Evolutionary conservation across 768 basidiomycete genomes (phyloP), one percentile per base, ranked within the genome.

Genomic region (Termitomyces sp.): DNA sequence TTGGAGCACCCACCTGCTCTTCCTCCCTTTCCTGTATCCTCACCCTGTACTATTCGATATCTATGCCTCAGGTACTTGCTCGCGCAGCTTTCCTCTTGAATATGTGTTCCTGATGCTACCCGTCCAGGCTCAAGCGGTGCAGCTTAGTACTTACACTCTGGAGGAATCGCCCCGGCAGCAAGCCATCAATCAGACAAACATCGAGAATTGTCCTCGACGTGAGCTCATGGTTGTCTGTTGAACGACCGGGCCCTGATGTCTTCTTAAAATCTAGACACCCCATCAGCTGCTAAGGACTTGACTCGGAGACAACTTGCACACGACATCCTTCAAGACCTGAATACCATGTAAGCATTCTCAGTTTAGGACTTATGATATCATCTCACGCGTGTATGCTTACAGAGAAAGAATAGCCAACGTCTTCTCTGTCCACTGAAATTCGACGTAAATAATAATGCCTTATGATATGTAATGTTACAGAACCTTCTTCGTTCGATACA

Each of bases 401-500:
- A 75, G 73, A 57, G 71, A 74, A 63, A 64, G 75, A 52, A 76
- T 76, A 38, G 75, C 72, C 15, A 74, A 75, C 59, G 73, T 64
- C 12, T 76, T 75, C 58, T 65, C 69, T 40, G 62, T 58, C 8
- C 66, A 59, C 45, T 67, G 59, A 61, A 55, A 7, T n/a, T 33
- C 1, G 20, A 38, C 36, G 36, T 38, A 18, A 16, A 50, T 12
- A 28, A n/a, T 55, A 32, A 44, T 44, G n/a, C 28, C 36, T n/a
- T n/a, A 8, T 5, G 18, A 40, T 18, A 28, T 55, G 16, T 42
- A 32, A 28, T 32, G 28, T n/a, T 55, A 40, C 39, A 40, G 18
- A 24, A 18, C n/a, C 44, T 50, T 50, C 44, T 50, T 50, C n/a
- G 35, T 63, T 22, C 46, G 18, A 45, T 55, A 58, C 20, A 16